A percentile compares a stretch with the other conserved stretches of the same genome.
Conservation (phyloP, 1,139 yeast species). For the Suhomyces choctaworum region DNA sequence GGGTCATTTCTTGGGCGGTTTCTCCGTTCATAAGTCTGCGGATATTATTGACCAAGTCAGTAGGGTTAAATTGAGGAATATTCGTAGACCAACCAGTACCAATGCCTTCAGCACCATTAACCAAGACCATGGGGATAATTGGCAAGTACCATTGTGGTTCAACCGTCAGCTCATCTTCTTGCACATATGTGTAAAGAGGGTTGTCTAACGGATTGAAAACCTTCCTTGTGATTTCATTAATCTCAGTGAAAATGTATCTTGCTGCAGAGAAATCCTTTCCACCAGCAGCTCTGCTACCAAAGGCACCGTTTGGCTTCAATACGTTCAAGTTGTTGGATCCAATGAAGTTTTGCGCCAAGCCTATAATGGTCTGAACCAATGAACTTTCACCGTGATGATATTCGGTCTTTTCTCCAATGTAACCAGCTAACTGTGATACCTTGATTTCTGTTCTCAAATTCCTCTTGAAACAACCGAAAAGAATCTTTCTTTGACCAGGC, state of each 20-base stretch:
- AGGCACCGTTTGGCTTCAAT: constrained; percentile 89
- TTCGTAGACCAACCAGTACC: constrained; percentile 99
- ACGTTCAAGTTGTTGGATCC: constrained; percentile 90
- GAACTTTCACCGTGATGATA: constrained; percentile 97
- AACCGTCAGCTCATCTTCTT: constrained; percentile 91
- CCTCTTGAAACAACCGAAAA: constrained; percentile 85
- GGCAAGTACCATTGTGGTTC: constrained; percentile 98
- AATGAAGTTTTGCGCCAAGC: constrained; percentile 91
- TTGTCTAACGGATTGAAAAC: constrained; percentile 82
- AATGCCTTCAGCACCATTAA: constrained; percentile 97
- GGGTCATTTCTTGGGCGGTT: constrained; percentile 70
- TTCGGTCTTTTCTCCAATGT: constrained; percentile 84
- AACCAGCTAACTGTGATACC: constrained; percentile 90
- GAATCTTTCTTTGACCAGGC: constrained; percentile 95
- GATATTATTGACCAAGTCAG: constrained; percentile 75
- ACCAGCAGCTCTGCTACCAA: constrained; percentile 96
- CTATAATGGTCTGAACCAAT: constrained; percentile 84
- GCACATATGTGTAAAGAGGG: constrained; percentile 73
- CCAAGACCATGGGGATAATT: constrained; percentile 85
- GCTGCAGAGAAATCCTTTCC: constrained; percentile 99
- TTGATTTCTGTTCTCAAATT: constrained; percentile 77
- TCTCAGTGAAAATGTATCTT: constrained; percentile 91
- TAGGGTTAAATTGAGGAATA: constrained; percentile 88
- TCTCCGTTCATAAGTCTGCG: constrained; percentile 73
- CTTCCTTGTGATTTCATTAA: constrained; percentile 70